Percentiles rank a stretch among this genome's conserved stretches.
phyloP scores from a whole-genome alignment of 1,284 basidiomycete species.

The Psilocybe mexicana region DNA sequence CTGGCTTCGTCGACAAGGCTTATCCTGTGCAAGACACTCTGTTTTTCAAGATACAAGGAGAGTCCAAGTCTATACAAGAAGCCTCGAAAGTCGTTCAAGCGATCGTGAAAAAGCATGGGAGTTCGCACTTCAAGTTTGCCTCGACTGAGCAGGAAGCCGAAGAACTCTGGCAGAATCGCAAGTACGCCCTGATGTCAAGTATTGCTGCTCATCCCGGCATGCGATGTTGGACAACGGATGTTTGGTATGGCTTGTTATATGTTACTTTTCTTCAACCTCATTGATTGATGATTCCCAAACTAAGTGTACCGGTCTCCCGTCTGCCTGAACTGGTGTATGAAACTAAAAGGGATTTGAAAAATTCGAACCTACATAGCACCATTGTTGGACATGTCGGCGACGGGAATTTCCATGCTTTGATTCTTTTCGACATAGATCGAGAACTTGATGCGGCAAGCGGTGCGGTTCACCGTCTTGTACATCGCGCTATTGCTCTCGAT shows the following conservation, averaged over 20 bases:
- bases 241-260: constrained; percentile 53
- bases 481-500: constrained; percentile 66
- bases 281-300: neutral
- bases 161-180: constrained; percentile 85
- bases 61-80: constrained; percentile 59
- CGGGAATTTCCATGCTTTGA: constrained; percentile 74
- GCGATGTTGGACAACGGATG: constrained; percentile 86
- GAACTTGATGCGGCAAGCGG: constrained; percentile 57
- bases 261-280: neutral
- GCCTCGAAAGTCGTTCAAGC: constrained; percentile 60
- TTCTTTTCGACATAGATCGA: constrained; percentile 63
- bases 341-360: constrained; percentile 75
- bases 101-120: constrained; percentile 69
- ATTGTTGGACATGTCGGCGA: constrained; percentile 89
- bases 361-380: constrained; percentile 63
- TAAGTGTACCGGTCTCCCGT: constrained; percentile 78
- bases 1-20: constrained; percentile 53
- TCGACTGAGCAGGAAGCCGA: constrained; percentile 76
- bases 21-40: constrained; percentile 79
- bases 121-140: constrained; percentile 75
- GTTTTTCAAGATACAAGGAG: constrained; percentile 90
- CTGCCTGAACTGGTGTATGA: constrained; percentile 68
- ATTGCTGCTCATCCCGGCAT: constrained; percentile 64
- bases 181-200: constrained; percentile 81
- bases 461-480: constrained; percentile 68